Percentiles rank a stretch among this genome's conserved stretches.
Conservation (phyloP, 495 filamentous ascomycete genomes). For the Platismatia glauca region DNA sequence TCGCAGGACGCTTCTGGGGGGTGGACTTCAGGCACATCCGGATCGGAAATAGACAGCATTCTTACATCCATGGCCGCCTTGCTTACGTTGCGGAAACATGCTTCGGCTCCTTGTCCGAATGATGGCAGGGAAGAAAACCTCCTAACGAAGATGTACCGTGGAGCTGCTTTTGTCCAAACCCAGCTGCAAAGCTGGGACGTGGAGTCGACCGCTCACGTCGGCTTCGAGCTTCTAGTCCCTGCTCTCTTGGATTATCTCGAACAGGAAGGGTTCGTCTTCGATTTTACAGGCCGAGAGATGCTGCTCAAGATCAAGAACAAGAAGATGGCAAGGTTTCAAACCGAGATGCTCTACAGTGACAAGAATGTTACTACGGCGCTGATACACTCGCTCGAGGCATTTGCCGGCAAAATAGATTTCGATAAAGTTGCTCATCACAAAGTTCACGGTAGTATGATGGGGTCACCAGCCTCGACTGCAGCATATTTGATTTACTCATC, state of each 20-base stretch:
- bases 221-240: conserved; percentile 34
- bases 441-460: conserved; percentile 31
- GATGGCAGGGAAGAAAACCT: not conserved
- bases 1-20: conserved; percentile 20
- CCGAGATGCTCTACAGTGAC: conserved; percentile 25
- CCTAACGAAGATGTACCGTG: not conserved
- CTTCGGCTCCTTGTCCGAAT: not conserved
- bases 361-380: conserved; percentile 18
- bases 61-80: conserved; percentile 25
- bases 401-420: conserved; percentile 38
- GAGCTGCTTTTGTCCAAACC: not conserved
- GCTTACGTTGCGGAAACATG: conserved; percentile 19
- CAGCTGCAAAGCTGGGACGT: conserved; percentile 19
- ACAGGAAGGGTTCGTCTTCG: conserved; percentile 17
- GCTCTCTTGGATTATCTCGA: conserved; percentile 25
- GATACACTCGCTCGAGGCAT: conserved; percentile 42
- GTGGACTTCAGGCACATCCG: conserved; percentile 15
- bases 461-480: conserved; percentile 31
- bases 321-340: conserved; percentile 26
- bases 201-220: conserved; percentile 21
- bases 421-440: conserved; percentile 32
- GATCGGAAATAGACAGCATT: conserved; percentile 22
- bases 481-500: conserved; percentile 37
- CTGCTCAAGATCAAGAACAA: not conserved
- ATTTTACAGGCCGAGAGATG: conserved; percentile 21